Base-by-base conservation (phyloP, 371 early-diverging fungal species). In the Massospora cicadina region DNA sequence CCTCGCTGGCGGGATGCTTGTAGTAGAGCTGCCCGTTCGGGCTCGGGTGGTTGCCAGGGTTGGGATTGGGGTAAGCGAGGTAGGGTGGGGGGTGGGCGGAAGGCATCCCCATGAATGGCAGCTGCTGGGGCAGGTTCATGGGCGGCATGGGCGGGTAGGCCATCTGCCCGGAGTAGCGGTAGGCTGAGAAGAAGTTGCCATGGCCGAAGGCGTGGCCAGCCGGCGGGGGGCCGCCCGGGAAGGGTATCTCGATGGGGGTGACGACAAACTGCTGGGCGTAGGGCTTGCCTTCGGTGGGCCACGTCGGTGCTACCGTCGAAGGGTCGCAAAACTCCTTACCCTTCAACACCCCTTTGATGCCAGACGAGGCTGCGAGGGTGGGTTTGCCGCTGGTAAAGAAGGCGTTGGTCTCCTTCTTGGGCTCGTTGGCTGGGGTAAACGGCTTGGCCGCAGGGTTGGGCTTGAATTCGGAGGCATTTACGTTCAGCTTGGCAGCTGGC, bases 381-480 rank as follows among this genome's bases (percentile, higher is more conserved):
- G 65, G 58, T 55, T 29, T 63, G 29, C 23, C 32, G 17, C 26
- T 10, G 33, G 24, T 57, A 25, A 53, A 62, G 28, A 58, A 58
- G 24, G 59, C 17, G 21, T 33, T 61, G 55, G 55, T n/a, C 23
- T 61, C 55, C 31, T 56, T 62, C 54, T 60, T 55, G 29, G 67
- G 58, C 54, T 2, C 58, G 63, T 74, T 70, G 72, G 73, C 79
- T 32, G 91, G 91, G 33, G 86, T 81, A 72, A 90, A 90, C 0
- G 81, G 79, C 25, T 83, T 70, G 1, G 89, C 90, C 23, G 80
- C 68, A n/a, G 83, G 84, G 62, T 88, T 90, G 21, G 91, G 91
- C 65, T 87, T 91, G 73, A 93, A 95, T 43, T 88, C 88, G 0
- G 83, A 80, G 1, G 92, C 95, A 63, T 87, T 87, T 54, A 80